Evolutionary conservation across 768 basidiomycete genomes (phyloP).

Genomic region (Austroboletus eburneus): DNA sequence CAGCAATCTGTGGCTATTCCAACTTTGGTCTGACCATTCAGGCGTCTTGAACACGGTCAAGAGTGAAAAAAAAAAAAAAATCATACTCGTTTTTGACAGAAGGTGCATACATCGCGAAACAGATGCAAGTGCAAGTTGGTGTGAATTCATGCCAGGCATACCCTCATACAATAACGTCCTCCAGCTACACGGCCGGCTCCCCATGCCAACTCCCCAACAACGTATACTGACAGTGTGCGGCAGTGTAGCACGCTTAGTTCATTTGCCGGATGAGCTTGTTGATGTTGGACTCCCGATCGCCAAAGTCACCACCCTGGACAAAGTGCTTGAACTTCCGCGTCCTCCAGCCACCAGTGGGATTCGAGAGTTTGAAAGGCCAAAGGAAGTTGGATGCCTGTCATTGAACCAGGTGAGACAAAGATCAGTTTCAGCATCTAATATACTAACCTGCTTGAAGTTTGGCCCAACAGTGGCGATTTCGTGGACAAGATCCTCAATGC

Average conservation of each 20-base stretch:
- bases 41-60: background rate
- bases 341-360: conserved; percentile 98
- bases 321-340: conserved; percentile 97
- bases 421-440: background rate
- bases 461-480: conserved; percentile 94
- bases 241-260: conserved; percentile 49
- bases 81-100: conserved; percentile 28
- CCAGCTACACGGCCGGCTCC: conserved; percentile 9
- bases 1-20: background rate
- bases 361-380: conserved; percentile 99
- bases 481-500: conserved; percentile 94
- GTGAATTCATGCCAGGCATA: conserved; percentile 32
- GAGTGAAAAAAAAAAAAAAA: conserved; percentile 4
- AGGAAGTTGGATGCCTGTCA: conserved; percentile 86
- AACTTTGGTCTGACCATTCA: no score
- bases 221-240: conserved; percentile 1
- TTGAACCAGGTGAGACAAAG: background rate
- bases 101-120: conserved; percentile 25
- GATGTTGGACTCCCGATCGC: conserved; percentile 95
- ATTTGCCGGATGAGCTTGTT: conserved; percentile 96
- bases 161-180: conserved; percentile 21
- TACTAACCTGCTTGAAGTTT: conserved; percentile 94
- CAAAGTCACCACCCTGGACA: conserved; percentile 95
- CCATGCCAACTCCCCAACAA: conserved; percentile 5
- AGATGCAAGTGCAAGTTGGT: conserved; percentile 12